Base-by-base conservation (phyloP, 2,329 filamentous ascomycete species). In the Colletotrichum cuscutae region DNA sequence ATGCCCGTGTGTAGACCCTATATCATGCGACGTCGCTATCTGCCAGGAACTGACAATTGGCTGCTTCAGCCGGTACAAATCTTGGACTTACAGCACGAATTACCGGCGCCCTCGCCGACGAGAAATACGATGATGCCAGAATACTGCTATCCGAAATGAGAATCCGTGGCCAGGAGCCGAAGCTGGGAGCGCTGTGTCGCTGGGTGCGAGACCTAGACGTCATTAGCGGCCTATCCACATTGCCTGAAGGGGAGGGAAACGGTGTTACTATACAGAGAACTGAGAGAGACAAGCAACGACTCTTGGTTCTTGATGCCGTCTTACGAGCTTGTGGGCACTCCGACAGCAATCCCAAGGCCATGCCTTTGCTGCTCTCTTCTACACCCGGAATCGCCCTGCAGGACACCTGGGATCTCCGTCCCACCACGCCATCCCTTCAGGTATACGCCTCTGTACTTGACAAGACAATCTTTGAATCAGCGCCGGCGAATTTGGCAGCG, bases 181-280 rank as follows among this genome's bases (percentile, higher is more conserved):
- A 92, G 76, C 82, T 94, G 0, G 92, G 92, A 24, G 91, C 92
- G 1, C 81, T 94, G 8, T 93, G 91, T 79, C 89, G 92, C 69
- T 94, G 92, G 92, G 92, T 94, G 5, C 87, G 92, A 70, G 91
- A 93, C 77, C 83, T 94, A 30, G 92, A 94, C 76, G 89, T 93
- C 28, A 89, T 93, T 62, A 92, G 89, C 75, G 91, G 91, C 1
- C 81, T 93, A 8, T 90, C 90, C 4, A 89, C 90, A 26, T 84
- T 88, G 65, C 83, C 88, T 0, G 84, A 84, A 2, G 85, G 85
- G 3, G 80, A 82, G 58, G 56, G 58, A 5, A 35, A 74, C 2
- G 62, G 71, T 79, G 79, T 52, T 15, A 77, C 73, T 1, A 75
- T 80, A 3, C 76, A 83, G 65, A 84, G 87, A 46, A 83, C 84